phyloP scores from a whole-genome alignment of 2,329 filamentous ascomycete genomes.

The Epichloe aotearoae region DNA sequence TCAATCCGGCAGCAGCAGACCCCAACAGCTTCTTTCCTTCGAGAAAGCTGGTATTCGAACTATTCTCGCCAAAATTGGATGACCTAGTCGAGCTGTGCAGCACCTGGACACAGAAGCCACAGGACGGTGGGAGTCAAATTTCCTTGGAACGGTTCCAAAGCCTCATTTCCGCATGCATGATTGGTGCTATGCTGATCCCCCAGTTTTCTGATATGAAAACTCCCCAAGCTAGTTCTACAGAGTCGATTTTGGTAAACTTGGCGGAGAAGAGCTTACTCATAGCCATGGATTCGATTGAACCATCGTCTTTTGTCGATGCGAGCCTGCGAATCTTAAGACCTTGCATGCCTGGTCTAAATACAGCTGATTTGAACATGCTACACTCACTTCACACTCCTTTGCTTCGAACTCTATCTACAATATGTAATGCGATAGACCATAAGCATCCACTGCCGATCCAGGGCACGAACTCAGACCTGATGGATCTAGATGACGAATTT shows the following conservation, averaged over 20 bases:
- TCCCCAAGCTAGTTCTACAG: constrained; percentile 34
- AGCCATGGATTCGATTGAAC: constrained; percentile 31
- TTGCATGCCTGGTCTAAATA: constrained; percentile 32
- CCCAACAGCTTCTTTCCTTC: constrained; percentile 24
- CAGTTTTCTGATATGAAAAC: constrained; percentile 34
- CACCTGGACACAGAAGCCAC: constrained; percentile 31
- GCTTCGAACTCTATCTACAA: constrained; percentile 27
- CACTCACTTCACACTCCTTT: constrained; percentile 26
- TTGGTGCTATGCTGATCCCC: constrained; percentile 32
- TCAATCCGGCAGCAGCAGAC: constrained; percentile 14
- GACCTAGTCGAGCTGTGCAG: constrained; percentile 33
- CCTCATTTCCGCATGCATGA: constrained; percentile 34
- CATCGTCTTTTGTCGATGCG: constrained; percentile 30
- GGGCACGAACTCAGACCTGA: constrained; percentile 34
- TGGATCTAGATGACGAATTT: constrained; percentile 57
- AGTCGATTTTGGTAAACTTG: constrained; percentile 27
- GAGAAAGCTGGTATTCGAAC: constrained; percentile 39
- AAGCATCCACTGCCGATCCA: constrained; percentile 11
- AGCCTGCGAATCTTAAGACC: constrained; percentile 30
- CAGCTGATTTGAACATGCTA: constrained; percentile 23
- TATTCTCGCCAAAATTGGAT: constrained; percentile 38
- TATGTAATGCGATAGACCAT: constrained; percentile 19
- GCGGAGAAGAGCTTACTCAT: constrained; percentile 27
- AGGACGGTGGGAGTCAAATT: constrained; percentile 34
- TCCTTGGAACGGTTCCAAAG: constrained; percentile 41